These are phyloP conservation scores for Hemisphaericaspora subhashii DNA, from an alignment of 1,139 yeast genomes.

Conservation along the genomic window DNA sequence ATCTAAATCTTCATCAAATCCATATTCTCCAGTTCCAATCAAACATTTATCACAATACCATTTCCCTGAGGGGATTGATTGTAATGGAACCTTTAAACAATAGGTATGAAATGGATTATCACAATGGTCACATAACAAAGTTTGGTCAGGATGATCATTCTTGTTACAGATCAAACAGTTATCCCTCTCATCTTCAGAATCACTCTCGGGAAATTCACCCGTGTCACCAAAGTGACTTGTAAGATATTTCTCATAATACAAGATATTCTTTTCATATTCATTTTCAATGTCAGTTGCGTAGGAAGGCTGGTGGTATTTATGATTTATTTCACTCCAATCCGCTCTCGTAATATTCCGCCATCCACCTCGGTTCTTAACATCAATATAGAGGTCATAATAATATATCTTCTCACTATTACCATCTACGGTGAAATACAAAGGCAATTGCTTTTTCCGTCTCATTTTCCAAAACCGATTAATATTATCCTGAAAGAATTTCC, in stretches of 20 bases:
- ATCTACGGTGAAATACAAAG: constrained; percentile 24
- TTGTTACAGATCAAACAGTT: constrained; percentile 56
- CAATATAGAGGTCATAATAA: constrained; percentile 56
- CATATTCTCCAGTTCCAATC: constrained; percentile 85
- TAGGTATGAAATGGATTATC: constrained; percentile 63
- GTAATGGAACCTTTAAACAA: constrained; percentile 59
- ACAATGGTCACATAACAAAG: constrained; percentile 73
- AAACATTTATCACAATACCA: constrained; percentile 88
- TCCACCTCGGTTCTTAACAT: constrained; percentile 36
- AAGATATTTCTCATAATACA: constrained; percentile 48
- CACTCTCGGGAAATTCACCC: constrained; percentile 25
- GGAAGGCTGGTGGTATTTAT: constrained; percentile 22
- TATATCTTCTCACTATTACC: constrained; percentile 33
- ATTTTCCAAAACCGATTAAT: constrained; percentile 56
- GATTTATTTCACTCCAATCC: constrained; percentile 37
- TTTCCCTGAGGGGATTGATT: constrained; percentile 49
- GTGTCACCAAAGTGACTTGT: constrained; percentile 19
- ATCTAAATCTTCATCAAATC: constrained; percentile 71
- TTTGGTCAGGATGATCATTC: constrained; percentile 48
- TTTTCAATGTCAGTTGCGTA: constrained; percentile 22
- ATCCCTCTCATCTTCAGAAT: constrained; percentile 36
- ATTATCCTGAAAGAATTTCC: constrained; percentile 61
- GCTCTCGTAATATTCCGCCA: constrained; percentile 19
- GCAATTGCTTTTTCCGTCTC: constrained; percentile 33
- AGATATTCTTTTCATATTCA: constrained; percentile 36